Evolutionary conservation across 2,329 filamentous ascomycete species (phyloP), one percentile per base, ranked within the genome.

Genomic region (Zalaria obscura): DNA sequence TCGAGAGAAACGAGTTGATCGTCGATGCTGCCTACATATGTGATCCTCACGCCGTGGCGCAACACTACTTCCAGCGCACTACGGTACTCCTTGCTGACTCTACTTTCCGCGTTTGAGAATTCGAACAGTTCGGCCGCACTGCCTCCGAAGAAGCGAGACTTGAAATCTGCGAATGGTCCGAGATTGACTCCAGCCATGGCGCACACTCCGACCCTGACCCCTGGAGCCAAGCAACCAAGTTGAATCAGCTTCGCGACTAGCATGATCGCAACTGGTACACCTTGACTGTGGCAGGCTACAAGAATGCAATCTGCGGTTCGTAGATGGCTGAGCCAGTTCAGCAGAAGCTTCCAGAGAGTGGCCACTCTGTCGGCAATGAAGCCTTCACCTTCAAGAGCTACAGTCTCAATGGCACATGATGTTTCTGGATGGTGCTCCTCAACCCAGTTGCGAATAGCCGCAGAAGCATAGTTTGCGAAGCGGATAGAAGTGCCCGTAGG

Each of bases 91-190:
- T 81, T 80, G 1, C 86, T 89, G 8, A 95, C 83, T 40, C 77
- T 72, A 55, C 86, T 94, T 42, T 82, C 75, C 0, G 83, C 77
- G 47, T 88, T 77, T 10, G 80, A 81, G 63, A 98, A 96, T 40
- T 96, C 87, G 68, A 94, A 98, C 0, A 98, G 70, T 59, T 98
- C 91, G 3, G 83, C 81, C n/a, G 88, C 88, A 0, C 85, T 86
- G 5, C 86, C 87, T 59, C 87, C 91, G 36, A 96, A 76, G 53
- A 94, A 81, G 44, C 85, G 78, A 38, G 84, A 88, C 54, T 87
- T 88, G 64, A 93, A 94, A 55, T 94, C 87, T 0, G 83, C 73
- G 52, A 96, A 98, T 0, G 91, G 91, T 0, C 91, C 91, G 38
- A 96, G 72, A 28, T 89, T 93, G 5, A 98, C 87, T 9, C 91